A percentile compares a stretch with the other conserved stretches of the same genome.
phyloP scores from a whole-genome alignment of 208 protist genomes.

The Crithidia acanthocephali region DNA sequence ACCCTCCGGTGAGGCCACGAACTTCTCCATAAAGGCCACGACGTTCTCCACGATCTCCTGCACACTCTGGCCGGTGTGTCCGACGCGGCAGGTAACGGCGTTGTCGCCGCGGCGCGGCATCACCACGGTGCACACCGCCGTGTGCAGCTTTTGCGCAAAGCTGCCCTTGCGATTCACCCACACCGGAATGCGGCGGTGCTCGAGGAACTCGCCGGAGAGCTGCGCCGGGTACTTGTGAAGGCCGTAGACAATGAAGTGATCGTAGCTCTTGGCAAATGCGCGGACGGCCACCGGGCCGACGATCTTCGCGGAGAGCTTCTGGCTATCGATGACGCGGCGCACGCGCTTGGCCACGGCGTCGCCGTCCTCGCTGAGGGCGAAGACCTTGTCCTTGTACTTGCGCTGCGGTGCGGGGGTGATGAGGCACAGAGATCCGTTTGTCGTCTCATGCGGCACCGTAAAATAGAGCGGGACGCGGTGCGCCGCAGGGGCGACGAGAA shows the following conservation, averaged over 20 bases:
- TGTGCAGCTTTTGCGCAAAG: conserved; percentile 47
- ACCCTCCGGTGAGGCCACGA: conserved; percentile 66
- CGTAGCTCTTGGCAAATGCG: conserved; percentile 86
- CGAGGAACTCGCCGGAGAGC: conserved; percentile 88
- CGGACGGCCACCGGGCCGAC: conserved; percentile 75
- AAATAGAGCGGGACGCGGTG: conserved; percentile 90
- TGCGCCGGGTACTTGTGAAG: conserved; percentile 77
- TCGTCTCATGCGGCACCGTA: conserved; percentile 65
- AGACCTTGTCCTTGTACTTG: conserved; percentile 81
- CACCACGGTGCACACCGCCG: conserved; percentile 68
- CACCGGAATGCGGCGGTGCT: conserved; percentile 75
- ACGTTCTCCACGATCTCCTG: conserved; percentile 79
- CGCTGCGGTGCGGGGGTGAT: conserved; percentile 82
- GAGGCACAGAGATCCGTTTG: conserved; percentile 77
- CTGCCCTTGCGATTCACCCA: conserved; percentile 69
- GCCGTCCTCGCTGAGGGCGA: conserved; percentile 64
- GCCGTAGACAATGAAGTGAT: conserved; percentile 84
- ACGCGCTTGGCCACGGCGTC: conserved; percentile 73
- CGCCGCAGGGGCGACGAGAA: conserved; percentile 61
- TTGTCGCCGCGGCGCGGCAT: conserved; percentile 81
- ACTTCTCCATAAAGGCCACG: conserved; percentile 57
- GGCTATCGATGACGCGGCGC: conserved; percentile 83
- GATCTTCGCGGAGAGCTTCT: conserved; percentile 81
- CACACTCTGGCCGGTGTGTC: conserved; percentile 71
- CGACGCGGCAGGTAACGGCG: conserved; percentile 75